These are phyloP conservation scores for Fusarium bulbicola DNA, from an alignment of 2,329 filamentous ascomycete genomes.

Conservation along the genomic window DNA sequence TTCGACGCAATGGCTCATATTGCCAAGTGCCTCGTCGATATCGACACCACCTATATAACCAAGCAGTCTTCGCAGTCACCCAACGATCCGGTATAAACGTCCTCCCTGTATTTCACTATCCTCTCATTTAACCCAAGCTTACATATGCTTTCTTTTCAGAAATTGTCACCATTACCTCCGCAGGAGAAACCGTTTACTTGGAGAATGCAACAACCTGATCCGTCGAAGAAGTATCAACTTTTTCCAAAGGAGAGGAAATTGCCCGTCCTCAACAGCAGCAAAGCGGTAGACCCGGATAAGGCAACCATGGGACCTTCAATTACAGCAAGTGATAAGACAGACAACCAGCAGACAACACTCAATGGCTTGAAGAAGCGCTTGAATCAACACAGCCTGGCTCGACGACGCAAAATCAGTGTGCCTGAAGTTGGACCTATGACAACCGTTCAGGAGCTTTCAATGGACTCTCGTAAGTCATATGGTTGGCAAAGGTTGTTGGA, in stretches of 20 bases:
- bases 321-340: constrained; percentile 53
- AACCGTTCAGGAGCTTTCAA: constrained; percentile 71
- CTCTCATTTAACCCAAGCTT: constrained; percentile 15
- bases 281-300: constrained; percentile 63
- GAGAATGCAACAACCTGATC: constrained; percentile 67
- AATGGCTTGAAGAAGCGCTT: constrained; percentile 61
- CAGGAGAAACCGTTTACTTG: constrained; percentile 63
- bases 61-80: constrained; percentile 57
- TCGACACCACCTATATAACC: constrained; percentile 61
- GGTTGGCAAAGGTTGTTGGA: not conserved
- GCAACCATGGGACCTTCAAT: constrained; percentile 55
- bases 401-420: constrained; percentile 71
- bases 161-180: constrained; percentile 41
- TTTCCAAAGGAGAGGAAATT: constrained; percentile 65
- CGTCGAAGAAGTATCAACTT: constrained; percentile 66
- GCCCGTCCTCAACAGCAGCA: constrained; percentile 51
- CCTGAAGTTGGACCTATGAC: constrained; percentile 74
- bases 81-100: constrained; percentile 54
- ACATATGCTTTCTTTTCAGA: constrained; percentile 32
- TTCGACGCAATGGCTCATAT: constrained; percentile 67
- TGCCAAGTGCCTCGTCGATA: constrained; percentile 64
- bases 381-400: constrained; percentile 65
- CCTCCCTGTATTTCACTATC: constrained; percentile 9
- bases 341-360: constrained; percentile 49
- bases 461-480: constrained; percentile 72